Percentiles rank a stretch among this genome's conserved stretches.
phyloP scores from a whole-genome alignment of 192 early-diverging fungal genomes.

The Kappamyces sp. region DNA sequence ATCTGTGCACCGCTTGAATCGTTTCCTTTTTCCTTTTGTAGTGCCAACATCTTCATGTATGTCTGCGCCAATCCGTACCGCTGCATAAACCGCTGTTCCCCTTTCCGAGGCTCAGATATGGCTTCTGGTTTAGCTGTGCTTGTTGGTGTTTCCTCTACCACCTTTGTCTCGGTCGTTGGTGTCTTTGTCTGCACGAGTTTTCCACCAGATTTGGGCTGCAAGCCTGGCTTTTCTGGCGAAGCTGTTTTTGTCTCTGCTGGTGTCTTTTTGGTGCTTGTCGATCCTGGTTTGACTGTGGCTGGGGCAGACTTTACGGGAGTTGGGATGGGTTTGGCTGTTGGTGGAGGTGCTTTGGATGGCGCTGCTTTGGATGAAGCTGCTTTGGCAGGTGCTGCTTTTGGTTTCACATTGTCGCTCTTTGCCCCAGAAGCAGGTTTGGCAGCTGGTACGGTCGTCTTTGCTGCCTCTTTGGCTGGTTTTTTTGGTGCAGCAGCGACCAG shows the following conservation, averaged over 20 bases:
- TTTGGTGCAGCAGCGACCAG: not conserved
- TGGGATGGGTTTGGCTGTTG: not conserved
- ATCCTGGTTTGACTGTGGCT: not conserved
- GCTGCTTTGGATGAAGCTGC: not conserved
- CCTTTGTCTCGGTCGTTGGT: conserved; percentile 11
- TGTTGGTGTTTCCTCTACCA: conserved; percentile 7
- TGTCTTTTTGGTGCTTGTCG: conserved; percentile 19
- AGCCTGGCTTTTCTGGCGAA: not conserved
- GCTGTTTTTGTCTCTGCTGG: not conserved
- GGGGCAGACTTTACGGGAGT: not conserved
- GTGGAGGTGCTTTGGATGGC: conserved; percentile 13
- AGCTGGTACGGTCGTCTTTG: not conserved
- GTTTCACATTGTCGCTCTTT: not conserved
- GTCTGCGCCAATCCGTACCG: conserved; percentile 27
- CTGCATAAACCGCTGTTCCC: conserved; percentile 15
- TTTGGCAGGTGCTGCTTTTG: not conserved
- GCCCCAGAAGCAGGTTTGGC: not conserved
- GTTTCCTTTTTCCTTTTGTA: conserved; percentile 12
- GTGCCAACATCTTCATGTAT: conserved; percentile 17
- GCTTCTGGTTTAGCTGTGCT: not conserved
- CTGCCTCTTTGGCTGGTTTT: not conserved
- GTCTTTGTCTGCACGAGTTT: conserved; percentile 3
- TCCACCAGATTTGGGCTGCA: conserved; percentile 8
- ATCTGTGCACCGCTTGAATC: not conserved
- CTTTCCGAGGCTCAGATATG: not conserved